Percentiles rank a stretch among this genome's conserved stretches.
Conservation (phyloP, 306 rosid species). For the Citrullus amarus region DNA sequence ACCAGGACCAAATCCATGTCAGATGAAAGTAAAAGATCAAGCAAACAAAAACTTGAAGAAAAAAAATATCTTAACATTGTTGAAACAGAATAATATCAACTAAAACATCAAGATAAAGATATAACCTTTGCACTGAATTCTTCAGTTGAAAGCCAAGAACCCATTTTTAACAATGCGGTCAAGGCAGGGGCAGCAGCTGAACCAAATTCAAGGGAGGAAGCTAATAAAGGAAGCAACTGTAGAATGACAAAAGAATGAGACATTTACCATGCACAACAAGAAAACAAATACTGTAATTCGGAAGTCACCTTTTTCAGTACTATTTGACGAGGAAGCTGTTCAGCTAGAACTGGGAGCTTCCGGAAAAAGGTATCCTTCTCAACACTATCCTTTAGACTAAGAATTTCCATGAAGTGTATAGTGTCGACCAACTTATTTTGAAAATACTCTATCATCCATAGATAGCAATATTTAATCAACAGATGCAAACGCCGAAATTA, state of each 20-base stretch:
- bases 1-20: slow-evolving; percentile 11
- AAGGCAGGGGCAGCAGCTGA: slow-evolving; percentile 98
- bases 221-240: slow-evolving; percentile 96
- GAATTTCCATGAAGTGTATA: slow-evolving; percentile 97
- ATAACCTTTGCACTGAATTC: slow-evolving; percentile 76
- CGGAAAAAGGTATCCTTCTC: slow-evolving; percentile 98
- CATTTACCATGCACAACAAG: not conserved
- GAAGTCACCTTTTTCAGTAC: slow-evolving; percentile 71
- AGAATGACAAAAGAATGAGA: slow-evolving; percentile 25
- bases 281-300: not conserved
- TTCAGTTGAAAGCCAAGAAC: slow-evolving; percentile 83
- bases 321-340: slow-evolving; percentile 94
- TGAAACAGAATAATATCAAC: not conserved
- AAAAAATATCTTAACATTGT: not conserved
- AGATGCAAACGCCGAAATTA: not conserved
- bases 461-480: slow-evolving; percentile 3
- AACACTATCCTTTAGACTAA: slow-evolving; percentile 89
- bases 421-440: slow-evolving; percentile 97
- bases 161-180: slow-evolving; percentile 94
- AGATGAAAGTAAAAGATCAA: not conserved
- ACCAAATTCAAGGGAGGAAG: slow-evolving; percentile 99
- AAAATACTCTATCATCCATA: slow-evolving; percentile 75
- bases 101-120: not conserved
- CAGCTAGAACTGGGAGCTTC: slow-evolving; percentile 94
- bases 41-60: not conserved